A percentile compares a stretch with the other conserved stretches of the same genome.
These are phyloP conservation scores for Lepidium campestre DNA, from an alignment of 441 rosid species.

Conservation along the genomic window DNA sequence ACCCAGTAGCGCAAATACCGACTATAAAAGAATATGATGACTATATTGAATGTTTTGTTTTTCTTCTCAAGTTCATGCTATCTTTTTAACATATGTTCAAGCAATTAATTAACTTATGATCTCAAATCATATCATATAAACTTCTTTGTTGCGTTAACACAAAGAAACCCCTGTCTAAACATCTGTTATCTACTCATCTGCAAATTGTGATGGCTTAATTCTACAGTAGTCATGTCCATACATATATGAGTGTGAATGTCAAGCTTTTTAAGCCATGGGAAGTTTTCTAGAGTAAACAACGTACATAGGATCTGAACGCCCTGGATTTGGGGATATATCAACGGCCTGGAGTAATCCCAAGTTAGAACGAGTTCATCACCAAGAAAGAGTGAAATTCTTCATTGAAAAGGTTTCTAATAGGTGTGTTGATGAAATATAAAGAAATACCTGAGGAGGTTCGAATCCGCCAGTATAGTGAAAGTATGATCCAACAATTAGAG, in stretches of 20 bases:
- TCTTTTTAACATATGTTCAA: no score
- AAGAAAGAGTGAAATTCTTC: neutral
- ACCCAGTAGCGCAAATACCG: no score
- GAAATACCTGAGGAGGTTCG: constrained; percentile 79
- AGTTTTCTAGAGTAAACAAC: constrained; percentile 74
- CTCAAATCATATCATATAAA: no score
- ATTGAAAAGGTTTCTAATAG: neutral
- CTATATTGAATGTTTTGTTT: no score
- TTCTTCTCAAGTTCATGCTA: no score
- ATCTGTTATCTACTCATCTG: no score
- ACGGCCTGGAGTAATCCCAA: constrained; percentile 55
- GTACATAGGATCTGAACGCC: constrained; percentile 82
- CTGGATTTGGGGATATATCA: constrained; percentile 88
- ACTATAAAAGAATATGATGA: no score
- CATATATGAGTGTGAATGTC: neutral
- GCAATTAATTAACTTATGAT: no score
- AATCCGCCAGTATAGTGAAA: constrained; percentile 92
- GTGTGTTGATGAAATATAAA: neutral
- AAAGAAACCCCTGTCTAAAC: no score
- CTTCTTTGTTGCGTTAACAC: no score
- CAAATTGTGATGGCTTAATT: no score
- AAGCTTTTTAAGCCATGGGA: constrained; percentile 33
- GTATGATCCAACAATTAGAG: constrained; percentile 78
- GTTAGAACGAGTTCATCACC: neutral
- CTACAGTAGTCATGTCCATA: neutral